Evolutionary conservation across 345 rosid genomes (phyloP).

Genomic region (Corymbia maculata): DNA sequence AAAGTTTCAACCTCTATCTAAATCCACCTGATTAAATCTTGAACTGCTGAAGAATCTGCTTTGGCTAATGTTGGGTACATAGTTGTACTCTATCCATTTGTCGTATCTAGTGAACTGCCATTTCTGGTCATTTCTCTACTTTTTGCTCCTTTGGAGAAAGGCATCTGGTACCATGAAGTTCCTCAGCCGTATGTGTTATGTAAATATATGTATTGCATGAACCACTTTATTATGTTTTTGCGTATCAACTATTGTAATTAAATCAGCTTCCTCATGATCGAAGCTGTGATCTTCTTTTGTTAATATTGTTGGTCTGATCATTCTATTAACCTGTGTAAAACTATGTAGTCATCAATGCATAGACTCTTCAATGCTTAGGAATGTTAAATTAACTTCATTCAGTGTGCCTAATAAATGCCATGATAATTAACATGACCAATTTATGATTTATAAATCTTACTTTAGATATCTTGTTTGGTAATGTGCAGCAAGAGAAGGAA

Average conservation of each 20-base stretch:
- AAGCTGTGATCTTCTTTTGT: background rate
- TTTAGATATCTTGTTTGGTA: background rate
- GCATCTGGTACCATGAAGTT: background rate
- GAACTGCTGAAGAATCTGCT: background rate
- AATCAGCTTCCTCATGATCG: background rate
- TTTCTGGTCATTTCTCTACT: background rate
- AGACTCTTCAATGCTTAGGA: background rate
- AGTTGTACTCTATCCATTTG: background rate
- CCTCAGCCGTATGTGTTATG: background rate
- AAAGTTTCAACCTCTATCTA: background rate
- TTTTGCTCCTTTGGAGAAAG: background rate
- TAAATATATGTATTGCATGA: background rate
- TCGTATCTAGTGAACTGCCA: background rate
- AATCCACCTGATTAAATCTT: background rate
- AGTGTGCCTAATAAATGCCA: background rate
- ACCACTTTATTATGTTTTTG: background rate
- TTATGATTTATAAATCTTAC: background rate
- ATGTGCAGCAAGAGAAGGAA: conserved; percentile 75
- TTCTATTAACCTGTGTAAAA: background rate
- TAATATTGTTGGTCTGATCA: background rate
- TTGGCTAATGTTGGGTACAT: background rate
- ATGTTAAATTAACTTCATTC: background rate
- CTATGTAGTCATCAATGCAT: background rate
- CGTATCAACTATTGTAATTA: background rate
- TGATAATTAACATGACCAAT: background rate